Conservation (phyloP, 2,329 filamentous ascomycete genomes). For the Cercospora sp. region DNA sequence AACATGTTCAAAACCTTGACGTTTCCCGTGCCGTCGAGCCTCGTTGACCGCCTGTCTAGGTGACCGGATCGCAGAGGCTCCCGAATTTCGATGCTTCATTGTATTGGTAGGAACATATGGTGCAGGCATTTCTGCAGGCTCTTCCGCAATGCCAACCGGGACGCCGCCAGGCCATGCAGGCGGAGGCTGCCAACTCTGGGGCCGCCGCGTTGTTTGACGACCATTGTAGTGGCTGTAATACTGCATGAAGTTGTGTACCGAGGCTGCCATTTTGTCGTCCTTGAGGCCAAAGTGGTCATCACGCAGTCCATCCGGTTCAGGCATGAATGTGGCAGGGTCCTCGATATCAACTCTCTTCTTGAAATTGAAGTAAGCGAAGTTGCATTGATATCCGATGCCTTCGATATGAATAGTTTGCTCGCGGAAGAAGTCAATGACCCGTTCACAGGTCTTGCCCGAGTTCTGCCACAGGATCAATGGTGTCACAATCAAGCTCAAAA, state of each 20-base stretch:
- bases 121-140: slow-evolving; percentile 14
- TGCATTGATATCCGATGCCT: slow-evolving; percentile 92
- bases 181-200: slow-evolving; percentile 35
- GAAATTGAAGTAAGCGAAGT: slow-evolving; percentile 96
- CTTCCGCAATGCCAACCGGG: slow-evolving; percentile 29
- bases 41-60: slow-evolving; percentile 14
- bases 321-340: slow-evolving; percentile 40
- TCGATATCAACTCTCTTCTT: slow-evolving; percentile 69
- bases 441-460: slow-evolving; percentile 83
- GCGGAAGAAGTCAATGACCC: slow-evolving; percentile 95
- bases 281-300: slow-evolving; percentile 94
- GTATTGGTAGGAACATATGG: neutral
- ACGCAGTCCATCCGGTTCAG: slow-evolving; percentile 57
- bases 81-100: slow-evolving; percentile 12
- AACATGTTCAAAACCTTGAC: slow-evolving; percentile 1
- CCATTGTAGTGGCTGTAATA: slow-evolving; percentile 62
- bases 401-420: slow-evolving; percentile 98
- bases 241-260: slow-evolving; percentile 91
- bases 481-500: slow-evolving; percentile 87
- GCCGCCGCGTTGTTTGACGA: slow-evolving; percentile 33
- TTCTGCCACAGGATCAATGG: slow-evolving; percentile 86
- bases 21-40: slow-evolving; percentile 4
- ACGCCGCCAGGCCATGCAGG: slow-evolving; percentile 38
- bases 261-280: slow-evolving; percentile 97
- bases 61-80: slow-evolving; percentile 24